Evolutionary conservation across 2,329 filamentous ascomycete species (phyloP).

Genomic region (Exophiala phaeomuriformis): DNA sequence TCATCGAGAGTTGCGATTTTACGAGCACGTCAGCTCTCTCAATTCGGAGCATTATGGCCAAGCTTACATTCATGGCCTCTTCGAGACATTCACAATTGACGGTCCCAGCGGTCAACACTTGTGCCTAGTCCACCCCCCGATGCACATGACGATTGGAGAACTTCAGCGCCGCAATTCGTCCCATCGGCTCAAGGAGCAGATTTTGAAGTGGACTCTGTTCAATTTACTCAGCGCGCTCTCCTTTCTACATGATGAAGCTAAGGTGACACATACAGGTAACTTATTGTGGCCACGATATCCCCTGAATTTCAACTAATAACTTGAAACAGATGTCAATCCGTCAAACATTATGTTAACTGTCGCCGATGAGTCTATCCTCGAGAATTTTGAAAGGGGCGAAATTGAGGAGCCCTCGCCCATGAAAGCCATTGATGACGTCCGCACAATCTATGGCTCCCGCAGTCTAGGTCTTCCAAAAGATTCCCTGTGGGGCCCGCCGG

Average conservation of each 20-base stretch:
- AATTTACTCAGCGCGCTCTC: conserved; percentile 28
- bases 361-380: conserved; percentile 29
- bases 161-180: background rate
- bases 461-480: conserved; percentile 16
- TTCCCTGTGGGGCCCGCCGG: conserved; percentile 19
- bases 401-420: conserved; percentile 21
- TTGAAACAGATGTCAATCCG: conserved; percentile 29
- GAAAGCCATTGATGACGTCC: conserved; percentile 27
- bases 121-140: conserved; percentile 33
- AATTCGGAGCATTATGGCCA: conserved; percentile 6
- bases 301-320: background rate
- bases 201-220: background rate
- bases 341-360: conserved; percentile 32
- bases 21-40: conserved; percentile 10
- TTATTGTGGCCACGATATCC: background rate
- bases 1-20: conserved; percentile 10
- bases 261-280: conserved; percentile 31
- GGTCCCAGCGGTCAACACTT: conserved; percentile 30
- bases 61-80: conserved; percentile 28
- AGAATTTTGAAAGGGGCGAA: conserved; percentile 28
- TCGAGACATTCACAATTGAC: conserved; percentile 33
- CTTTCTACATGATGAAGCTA: conserved; percentile 33
- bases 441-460: conserved; percentile 29
- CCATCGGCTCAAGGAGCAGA: background rate
- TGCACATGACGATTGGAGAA: conserved; percentile 15